These are phyloP conservation scores for Decorospora gaudefroyi DNA, from an alignment of 2,329 filamentous ascomycete genomes.

Conservation along the genomic window DNA sequence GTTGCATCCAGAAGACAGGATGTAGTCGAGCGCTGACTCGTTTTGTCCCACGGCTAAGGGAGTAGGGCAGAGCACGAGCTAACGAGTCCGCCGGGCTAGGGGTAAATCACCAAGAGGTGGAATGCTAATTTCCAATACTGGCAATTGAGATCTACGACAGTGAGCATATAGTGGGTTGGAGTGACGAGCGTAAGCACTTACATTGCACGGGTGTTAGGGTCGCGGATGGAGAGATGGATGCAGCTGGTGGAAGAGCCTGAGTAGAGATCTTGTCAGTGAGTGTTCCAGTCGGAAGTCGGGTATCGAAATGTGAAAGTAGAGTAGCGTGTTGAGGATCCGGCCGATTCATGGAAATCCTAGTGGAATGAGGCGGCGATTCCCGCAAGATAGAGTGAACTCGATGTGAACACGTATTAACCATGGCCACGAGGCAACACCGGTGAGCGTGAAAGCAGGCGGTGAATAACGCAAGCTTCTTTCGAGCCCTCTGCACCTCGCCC, in stretches of 20 bases:
- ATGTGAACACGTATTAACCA: too few species aligned
- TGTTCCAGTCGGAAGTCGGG: conserved; percentile 5
- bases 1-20: conserved; percentile 52
- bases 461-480: too few species aligned
- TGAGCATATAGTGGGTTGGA: conserved; percentile 20
- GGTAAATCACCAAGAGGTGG: conserved; percentile 50
- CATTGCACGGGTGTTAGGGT: conserved; percentile 27
- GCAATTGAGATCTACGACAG: conserved; percentile 45
- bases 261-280: conserved; percentile 17
- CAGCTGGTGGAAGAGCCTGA: conserved; percentile 14
- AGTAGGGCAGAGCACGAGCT: conserved; percentile 57
- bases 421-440: too few species aligned
- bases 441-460: conserved; percentile 1
- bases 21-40: conserved; percentile 44
- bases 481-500: neutral
- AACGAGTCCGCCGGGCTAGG: conserved; percentile 56
- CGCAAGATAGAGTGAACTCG: too few species aligned
- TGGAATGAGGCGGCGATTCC: neutral
- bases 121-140: conserved; percentile 51
- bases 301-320: neutral
- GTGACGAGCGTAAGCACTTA: conserved; percentile 20
- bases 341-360: too few species aligned
- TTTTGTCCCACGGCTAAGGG: conserved; percentile 44
- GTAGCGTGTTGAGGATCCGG: too few species aligned
- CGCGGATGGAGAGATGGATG: conserved; percentile 22